These are phyloP conservation scores for Ceratocystis cacaofunesta DNA, from an alignment of 2,329 filamentous ascomycete species.

Conservation along the genomic window DNA sequence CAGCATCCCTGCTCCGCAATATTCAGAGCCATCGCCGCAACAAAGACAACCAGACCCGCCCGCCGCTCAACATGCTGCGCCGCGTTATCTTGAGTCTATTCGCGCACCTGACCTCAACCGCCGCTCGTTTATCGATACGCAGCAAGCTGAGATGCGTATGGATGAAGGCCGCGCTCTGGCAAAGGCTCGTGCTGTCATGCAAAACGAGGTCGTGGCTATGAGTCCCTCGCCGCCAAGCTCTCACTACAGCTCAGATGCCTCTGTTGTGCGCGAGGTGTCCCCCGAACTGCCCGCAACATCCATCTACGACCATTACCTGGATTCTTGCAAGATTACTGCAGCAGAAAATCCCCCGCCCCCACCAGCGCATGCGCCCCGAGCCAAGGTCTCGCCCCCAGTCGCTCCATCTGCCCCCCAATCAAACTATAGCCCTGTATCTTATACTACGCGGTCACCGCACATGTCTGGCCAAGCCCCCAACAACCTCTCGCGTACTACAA, in stretches of 20 bases:
- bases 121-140: conserved; percentile 42
- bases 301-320: conserved; percentile 7
- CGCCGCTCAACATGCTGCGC: conserved; percentile 15
- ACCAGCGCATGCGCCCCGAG: not conserved
- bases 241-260: conserved; percentile 10
- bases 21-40: conserved; percentile 20
- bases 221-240: conserved; percentile 15
- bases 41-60: conserved; percentile 19
- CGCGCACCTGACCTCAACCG: conserved; percentile 36
- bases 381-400: not conserved
- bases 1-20: not conserved
- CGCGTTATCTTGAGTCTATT: conserved; percentile 31
- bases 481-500: conserved; percentile 20
- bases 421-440: conserved; percentile 12
- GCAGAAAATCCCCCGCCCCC: not conserved
- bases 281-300: conserved; percentile 6
- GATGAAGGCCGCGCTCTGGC: conserved; percentile 46
- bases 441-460: conserved; percentile 8
- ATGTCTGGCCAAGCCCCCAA: conserved; percentile 1
- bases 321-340: not conserved
- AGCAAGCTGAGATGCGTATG: conserved; percentile 44
- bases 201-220: not conserved
- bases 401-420: conserved; percentile 2
- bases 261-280: conserved; percentile 12
- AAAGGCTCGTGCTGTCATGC: conserved; percentile 26